Conservation (phyloP, 768 basidiomycete genomes). For the Russula dissimulans region DNA sequence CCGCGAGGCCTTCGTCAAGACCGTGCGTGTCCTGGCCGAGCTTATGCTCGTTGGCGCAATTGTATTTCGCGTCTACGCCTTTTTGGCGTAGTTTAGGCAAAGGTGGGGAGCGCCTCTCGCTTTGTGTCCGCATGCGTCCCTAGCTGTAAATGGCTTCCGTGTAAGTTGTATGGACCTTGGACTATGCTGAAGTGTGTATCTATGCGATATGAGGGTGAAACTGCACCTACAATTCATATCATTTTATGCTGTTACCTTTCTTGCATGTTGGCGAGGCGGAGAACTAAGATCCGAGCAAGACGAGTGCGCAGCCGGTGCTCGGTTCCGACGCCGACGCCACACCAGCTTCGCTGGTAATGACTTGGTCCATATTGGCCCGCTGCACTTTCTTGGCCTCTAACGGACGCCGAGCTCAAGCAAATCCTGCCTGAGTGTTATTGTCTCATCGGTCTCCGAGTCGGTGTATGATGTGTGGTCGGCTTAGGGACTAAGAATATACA, state of each 20-base stretch:
- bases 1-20: not conserved
- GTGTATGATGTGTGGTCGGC: no score
- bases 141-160: not conserved
- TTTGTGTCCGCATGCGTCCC: not conserved
- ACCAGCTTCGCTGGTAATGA: no score
- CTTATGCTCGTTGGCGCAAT: conserved; percentile 10
- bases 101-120: not conserved
- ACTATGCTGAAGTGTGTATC: not conserved
- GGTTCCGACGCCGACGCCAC: not conserved
- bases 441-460: not conserved
- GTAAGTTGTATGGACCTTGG: not conserved
- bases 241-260: not conserved
- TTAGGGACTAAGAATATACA: no score
- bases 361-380: not conserved
- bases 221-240: no score
- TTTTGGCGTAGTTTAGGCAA: not conserved
- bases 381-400: not conserved
- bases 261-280: not conserved
- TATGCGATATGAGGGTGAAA: not conserved
- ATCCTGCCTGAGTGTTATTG: not conserved
- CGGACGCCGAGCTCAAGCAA: not conserved
- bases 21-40: not conserved
- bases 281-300: no score
- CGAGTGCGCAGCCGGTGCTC: not conserved
- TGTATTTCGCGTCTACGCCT: conserved; percentile 7